Conservation (phyloP, 1,139 yeast species). For the Geotrichum siamense region DNA sequence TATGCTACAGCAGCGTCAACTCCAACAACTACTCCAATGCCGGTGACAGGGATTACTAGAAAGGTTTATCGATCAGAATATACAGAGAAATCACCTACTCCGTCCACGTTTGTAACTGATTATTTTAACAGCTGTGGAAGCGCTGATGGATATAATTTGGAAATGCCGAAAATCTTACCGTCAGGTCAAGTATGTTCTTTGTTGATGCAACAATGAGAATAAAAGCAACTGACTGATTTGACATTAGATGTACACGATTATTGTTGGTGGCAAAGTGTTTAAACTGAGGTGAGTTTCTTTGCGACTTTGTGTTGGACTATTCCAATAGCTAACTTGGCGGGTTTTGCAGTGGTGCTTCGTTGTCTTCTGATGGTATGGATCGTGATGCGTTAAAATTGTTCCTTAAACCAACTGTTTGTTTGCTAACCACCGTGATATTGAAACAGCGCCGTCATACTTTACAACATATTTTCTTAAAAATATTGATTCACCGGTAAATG, state of each 20-base stretch:
- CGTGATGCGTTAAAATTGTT: background rate
- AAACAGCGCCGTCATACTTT: slow-evolving; percentile 42
- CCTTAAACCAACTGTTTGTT: too few relatives aligned
- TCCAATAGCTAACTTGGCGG: background rate
- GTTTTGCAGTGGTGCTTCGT: slow-evolving; percentile 64
- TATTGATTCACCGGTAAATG: slow-evolving; percentile 22
- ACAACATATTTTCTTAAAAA: slow-evolving; percentile 39
- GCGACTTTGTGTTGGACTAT: background rate
- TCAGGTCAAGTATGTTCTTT: slow-evolving; percentile 39
- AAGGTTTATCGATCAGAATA: too few relatives aligned
- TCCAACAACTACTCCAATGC: background rate
- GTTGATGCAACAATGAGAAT: background rate
- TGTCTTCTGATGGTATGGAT: slow-evolving; percentile 58
- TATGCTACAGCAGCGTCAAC: background rate
- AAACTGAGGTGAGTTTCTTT: slow-evolving; percentile 18
- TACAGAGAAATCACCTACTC: too few relatives aligned
- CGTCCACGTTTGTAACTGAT: slow-evolving; percentile 18
- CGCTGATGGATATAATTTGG: slow-evolving; percentile 35
- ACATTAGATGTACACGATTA: slow-evolving; percentile 58
- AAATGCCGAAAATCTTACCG: slow-evolving; percentile 54
- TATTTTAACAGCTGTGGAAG: slow-evolving; percentile 11
- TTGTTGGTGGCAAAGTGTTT: slow-evolving; percentile 53
- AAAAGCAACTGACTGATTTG: too few relatives aligned
- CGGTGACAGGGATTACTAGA: too few relatives aligned
- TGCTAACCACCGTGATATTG: background rate